These are phyloP conservation scores for Ballota nigra DNA, from an alignment of 257 asterid genomes.

Conservation along the genomic window DNA sequence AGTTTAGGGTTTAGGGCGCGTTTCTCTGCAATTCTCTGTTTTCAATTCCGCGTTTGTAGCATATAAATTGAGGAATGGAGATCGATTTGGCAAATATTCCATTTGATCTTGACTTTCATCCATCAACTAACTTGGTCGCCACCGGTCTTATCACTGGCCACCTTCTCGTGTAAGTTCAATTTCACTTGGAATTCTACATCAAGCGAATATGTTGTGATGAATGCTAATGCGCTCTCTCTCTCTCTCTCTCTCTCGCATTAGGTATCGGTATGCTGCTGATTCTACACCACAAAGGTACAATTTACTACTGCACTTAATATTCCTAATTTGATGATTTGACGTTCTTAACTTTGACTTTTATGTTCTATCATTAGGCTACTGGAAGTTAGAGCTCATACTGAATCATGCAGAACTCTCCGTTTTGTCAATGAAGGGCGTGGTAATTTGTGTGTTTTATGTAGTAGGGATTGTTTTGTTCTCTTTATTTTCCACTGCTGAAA, in stretches of 20 bases:
- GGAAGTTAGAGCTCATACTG: conserved; percentile 73
- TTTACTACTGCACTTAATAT: not conserved
- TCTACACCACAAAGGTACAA: conserved; percentile 60
- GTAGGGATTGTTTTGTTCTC: not conserved
- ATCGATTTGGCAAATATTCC: conserved; percentile 62
- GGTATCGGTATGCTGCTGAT: conserved; percentile 68
- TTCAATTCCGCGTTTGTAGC: no score
- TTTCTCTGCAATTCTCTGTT: no score
- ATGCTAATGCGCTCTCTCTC: no score
- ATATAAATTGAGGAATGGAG: conserved; percentile 41
- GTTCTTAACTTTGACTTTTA: conserved; percentile 6
- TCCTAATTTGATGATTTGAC: not conserved
- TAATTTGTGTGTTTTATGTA: conserved; percentile 22
- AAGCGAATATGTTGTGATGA: no score
- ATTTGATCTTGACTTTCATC: conserved; percentile 88
- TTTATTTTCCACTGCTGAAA: conserved; percentile 4
- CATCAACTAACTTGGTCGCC: conserved; percentile 66
- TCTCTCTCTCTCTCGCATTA: conserved; percentile 26
- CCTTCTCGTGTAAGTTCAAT: conserved; percentile 56
- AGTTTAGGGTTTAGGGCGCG: no score
- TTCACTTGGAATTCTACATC: not conserved
- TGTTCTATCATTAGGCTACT: conserved; percentile 45
- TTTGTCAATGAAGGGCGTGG: conserved; percentile 86
- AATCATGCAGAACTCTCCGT: conserved; percentile 88
- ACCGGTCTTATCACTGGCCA: conserved; percentile 80